Evolutionary conservation across 2,329 filamentous ascomycete genomes (phyloP).

Genomic region (Cordyceps cicadae): DNA sequence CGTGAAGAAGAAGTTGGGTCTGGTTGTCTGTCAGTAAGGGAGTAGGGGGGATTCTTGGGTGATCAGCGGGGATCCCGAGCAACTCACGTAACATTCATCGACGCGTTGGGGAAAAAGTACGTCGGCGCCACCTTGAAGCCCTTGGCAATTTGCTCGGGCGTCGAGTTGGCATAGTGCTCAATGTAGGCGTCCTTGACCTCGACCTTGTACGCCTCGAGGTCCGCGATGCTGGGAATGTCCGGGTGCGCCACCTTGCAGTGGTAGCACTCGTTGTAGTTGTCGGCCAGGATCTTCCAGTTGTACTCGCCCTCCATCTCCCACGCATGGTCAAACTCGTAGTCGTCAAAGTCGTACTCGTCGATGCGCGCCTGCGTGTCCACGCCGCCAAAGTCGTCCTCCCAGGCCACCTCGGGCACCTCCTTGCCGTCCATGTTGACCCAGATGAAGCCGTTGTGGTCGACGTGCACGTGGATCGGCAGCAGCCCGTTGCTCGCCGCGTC

Average conservation of each 20-base stretch:
- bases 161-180: constrained; percentile 40
- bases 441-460: constrained; percentile 41
- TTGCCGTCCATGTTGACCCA: constrained; percentile 48
- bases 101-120: constrained; percentile 44
- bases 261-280: constrained; percentile 62
- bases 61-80: no score
- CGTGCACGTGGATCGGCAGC: constrained; percentile 40
- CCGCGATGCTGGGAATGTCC: constrained; percentile 47
- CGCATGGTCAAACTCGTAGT: constrained; percentile 49
- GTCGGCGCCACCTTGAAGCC: constrained; percentile 39
- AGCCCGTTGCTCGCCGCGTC: constrained; percentile 43
- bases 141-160: constrained; percentile 37
- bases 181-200: constrained; percentile 41
- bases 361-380: constrained; percentile 39
- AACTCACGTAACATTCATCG: constrained; percentile 41
- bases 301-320: constrained; percentile 50
- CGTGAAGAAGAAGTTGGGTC: constrained; percentile 56
- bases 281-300: constrained; percentile 54
- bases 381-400: constrained; percentile 43
- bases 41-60: background rate
- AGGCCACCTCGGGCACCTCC: constrained; percentile 38
- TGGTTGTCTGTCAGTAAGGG: constrained; percentile 17
- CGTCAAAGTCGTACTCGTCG: constrained; percentile 37
- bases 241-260: constrained; percentile 54
- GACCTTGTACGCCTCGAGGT: constrained; percentile 47